A percentile compares a stretch with the other conserved stretches of the same genome.
These are phyloP conservation scores for Phialophora verrucosa DNA, from an alignment of 2,329 filamentous ascomycete genomes.

Conservation along the genomic window DNA sequence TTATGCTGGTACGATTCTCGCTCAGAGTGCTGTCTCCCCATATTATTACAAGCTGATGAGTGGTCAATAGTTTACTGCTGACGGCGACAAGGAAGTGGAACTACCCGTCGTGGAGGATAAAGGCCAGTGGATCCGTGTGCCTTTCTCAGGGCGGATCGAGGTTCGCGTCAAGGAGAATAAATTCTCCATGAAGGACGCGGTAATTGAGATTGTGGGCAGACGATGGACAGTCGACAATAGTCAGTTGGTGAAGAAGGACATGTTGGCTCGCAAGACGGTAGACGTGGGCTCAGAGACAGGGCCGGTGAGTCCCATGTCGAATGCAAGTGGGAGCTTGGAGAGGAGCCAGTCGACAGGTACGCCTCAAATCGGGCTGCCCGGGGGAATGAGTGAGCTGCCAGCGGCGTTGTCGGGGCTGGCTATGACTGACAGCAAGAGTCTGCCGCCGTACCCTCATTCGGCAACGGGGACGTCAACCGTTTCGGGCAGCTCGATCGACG, in stretches of 20 bases:
- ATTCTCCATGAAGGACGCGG: slow-evolving; percentile 30
- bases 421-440: slow-evolving; percentile 12
- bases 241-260: slow-evolving; percentile 21
- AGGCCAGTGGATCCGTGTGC: slow-evolving; percentile 24
- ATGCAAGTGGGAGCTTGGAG: neutral
- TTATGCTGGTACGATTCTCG: slow-evolving; percentile 20
- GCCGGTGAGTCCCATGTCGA: neutral
- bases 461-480: slow-evolving; percentile 19
- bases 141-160: slow-evolving; percentile 27
- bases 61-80: neutral
- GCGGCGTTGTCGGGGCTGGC: slow-evolving; percentile 1
- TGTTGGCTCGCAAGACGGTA: neutral
- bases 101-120: slow-evolving; percentile 9
- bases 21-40: neutral
- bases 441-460: slow-evolving; percentile 20
- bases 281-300: neutral
- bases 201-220: slow-evolving; percentile 24
- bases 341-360: slow-evolving; percentile 6
- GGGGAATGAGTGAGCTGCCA: slow-evolving; percentile 19
- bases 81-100: slow-evolving; percentile 4
- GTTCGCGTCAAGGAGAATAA: slow-evolving; percentile 29
- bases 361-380: slow-evolving; percentile 8
- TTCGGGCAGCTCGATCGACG: slow-evolving; percentile 28
- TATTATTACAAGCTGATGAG: neutral
- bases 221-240: slow-evolving; percentile 26